phyloP scores from a whole-genome alignment of 345 rosid species.

The Sisymbrium altissimum region DNA sequence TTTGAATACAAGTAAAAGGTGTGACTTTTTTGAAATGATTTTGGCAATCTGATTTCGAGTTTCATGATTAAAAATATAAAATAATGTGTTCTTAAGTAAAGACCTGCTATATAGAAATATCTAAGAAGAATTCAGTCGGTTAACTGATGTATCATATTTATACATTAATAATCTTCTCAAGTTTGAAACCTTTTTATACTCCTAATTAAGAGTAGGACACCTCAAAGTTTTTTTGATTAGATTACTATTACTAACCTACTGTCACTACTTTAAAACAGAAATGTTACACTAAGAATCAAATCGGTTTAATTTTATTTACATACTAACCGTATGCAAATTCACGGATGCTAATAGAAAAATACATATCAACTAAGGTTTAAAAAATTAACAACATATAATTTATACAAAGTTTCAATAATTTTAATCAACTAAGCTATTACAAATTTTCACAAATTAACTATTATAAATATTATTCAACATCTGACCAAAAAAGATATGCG shows the following conservation, averaged over 20 bases:
- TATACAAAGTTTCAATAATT: no score
- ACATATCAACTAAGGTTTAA: neutral
- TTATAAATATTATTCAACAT: no score
- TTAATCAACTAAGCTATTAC: no score
- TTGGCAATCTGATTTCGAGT: neutral
- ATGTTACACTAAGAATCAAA: neutral
- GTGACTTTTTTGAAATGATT: neutral
- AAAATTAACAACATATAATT: no score
- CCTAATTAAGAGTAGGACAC: neutral
- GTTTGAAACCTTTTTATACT: neutral
- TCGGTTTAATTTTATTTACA: neutral
- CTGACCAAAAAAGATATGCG: no score
- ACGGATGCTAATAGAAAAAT: neutral
- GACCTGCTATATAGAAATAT: neutral
- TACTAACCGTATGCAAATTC: neutral
- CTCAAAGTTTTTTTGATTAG: neutral
- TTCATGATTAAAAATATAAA: neutral
- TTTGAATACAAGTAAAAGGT: conserved; percentile 1
- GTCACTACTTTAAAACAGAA: neutral
- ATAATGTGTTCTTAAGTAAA: neutral
- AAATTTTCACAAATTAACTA: no score
- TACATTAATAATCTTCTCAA: neutral
- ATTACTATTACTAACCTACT: neutral
- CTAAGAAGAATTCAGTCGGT: neutral
- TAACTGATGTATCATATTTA: neutral